phyloP scores from a whole-genome alignment of 2,329 filamentous ascomycete species.

The Trichoderma atrobrunneum region DNA sequence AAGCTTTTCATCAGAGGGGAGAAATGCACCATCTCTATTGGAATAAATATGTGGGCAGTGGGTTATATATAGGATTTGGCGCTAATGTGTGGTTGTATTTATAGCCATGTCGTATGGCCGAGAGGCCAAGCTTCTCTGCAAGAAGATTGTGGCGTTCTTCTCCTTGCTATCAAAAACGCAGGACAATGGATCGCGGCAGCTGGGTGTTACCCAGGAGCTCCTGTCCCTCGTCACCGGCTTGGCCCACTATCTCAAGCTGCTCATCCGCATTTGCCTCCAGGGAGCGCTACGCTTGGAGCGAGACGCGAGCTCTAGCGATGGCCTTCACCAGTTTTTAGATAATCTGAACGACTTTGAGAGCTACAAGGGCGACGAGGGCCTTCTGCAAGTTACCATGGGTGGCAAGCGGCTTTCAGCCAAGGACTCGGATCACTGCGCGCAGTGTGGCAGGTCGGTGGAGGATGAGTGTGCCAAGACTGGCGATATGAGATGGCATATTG shows the following conservation, averaged over 20 bases:
- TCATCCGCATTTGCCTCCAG: constrained; percentile 95
- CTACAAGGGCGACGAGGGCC: constrained; percentile 67
- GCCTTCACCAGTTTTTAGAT: constrained; percentile 77
- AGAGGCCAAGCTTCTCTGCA: constrained; percentile 98
- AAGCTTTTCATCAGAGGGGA: constrained; percentile 30
- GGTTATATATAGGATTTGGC: background rate
- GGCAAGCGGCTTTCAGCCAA: constrained; percentile 67
- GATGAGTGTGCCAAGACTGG: constrained; percentile 81
- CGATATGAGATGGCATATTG: constrained; percentile 78
- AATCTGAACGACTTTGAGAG: constrained; percentile 81
- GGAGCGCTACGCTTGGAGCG: constrained; percentile 88
- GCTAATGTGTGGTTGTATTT: background rate
- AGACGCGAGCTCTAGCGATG: constrained; percentile 70
- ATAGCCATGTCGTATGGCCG: constrained; percentile 83
- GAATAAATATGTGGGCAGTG: background rate
- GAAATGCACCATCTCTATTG: background rate
- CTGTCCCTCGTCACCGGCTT: constrained; percentile 94
- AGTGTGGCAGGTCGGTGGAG: constrained; percentile 85
- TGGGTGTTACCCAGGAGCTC: constrained; percentile 96
- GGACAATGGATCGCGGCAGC: constrained; percentile 81
- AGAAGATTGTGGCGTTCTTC: constrained; percentile 98
- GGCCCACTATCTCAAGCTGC: constrained; percentile 93
- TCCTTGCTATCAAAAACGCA: constrained; percentile 91
- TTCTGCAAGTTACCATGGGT: constrained; percentile 62
- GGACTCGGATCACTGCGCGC: constrained; percentile 78